These are phyloP conservation scores for Amauroascus verrucosus DNA, from an alignment of 2,329 filamentous ascomycete genomes.

Conservation along the genomic window DNA sequence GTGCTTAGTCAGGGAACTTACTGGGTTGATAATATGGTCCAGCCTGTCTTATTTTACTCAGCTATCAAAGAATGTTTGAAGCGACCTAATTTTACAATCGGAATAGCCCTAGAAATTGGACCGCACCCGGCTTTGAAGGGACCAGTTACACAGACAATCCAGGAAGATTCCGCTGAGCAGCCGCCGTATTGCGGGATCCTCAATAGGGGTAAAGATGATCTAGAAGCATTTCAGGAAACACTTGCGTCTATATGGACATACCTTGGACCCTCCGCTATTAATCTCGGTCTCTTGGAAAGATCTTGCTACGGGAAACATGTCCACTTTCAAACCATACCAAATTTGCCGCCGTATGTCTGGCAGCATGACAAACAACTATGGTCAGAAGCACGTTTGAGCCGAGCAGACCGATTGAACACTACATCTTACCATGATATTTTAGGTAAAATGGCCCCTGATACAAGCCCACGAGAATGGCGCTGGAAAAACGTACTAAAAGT, in stretches of 20 bases:
- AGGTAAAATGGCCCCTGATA: background rate
- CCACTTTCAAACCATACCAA: background rate
- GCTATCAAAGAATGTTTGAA: background rate
- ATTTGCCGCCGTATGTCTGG: background rate
- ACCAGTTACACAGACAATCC: constrained; percentile 15
- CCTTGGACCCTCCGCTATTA: background rate
- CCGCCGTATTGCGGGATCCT: background rate
- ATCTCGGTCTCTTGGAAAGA: background rate
- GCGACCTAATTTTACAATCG: background rate
- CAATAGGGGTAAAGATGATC: background rate
- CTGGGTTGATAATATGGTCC: constrained; percentile 8
- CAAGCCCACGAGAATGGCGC: background rate
- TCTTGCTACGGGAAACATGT: background rate
- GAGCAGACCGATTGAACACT: background rate
- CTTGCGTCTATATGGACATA: background rate
- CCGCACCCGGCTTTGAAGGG: constrained; percentile 16
- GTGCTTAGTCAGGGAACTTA: background rate
- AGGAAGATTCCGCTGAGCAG: background rate
- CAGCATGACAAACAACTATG: background rate
- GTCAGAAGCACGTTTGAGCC: too few relatives aligned
- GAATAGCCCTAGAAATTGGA: constrained; percentile 14
- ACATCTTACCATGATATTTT: background rate
- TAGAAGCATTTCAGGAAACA: background rate
- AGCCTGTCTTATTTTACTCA: constrained; percentile 8
- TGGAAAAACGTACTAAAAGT: background rate